Percentiles rank a stretch among this genome's conserved stretches.
Evolutionary conservation across 2,329 filamentous ascomycete species (phyloP).

Genomic region (Colletotrichum neosansevieriae): DNA sequence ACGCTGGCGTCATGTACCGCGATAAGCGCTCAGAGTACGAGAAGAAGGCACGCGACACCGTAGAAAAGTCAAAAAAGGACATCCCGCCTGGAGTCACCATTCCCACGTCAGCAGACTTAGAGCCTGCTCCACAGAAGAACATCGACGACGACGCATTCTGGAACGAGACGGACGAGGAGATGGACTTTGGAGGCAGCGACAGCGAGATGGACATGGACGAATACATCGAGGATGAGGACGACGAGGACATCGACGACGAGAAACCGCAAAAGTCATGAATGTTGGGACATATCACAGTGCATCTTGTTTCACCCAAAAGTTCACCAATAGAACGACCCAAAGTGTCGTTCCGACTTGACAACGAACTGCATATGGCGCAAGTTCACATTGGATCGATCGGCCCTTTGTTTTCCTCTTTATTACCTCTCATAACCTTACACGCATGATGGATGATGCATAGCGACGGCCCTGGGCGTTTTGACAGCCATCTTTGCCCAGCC

Average conservation of each 20-base stretch:
- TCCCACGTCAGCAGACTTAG: constrained; percentile 78
- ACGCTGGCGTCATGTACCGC: constrained; percentile 88
- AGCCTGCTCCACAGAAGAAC: constrained; percentile 69
- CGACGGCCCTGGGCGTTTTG: constrained; percentile 41
- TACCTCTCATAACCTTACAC: constrained; percentile 20
- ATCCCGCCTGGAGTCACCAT: constrained; percentile 85
- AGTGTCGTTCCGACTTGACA: not conserved
- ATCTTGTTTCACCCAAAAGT: not conserved
- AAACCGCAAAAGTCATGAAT: constrained; percentile 13
- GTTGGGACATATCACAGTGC: not conserved
- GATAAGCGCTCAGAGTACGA: constrained; percentile 79
- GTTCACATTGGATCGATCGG: not conserved
- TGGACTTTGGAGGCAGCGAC: constrained; percentile 74
- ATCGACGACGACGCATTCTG: constrained; percentile 85
- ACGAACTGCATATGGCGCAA: not conserved
- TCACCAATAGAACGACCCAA: not conserved
- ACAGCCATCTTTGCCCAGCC: constrained; percentile 31
- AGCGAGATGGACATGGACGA: constrained; percentile 73
- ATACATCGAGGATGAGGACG: constrained; percentile 69
- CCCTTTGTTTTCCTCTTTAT: constrained; percentile 1
- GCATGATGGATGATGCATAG: constrained; percentile 41
- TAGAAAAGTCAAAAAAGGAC: constrained; percentile 80
- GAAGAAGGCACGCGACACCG: constrained; percentile 74
- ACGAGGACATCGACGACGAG: constrained; percentile 68
- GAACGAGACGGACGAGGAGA: constrained; percentile 80